These are phyloP conservation scores for Udeniomyces megalosporus DNA, from an alignment of 768 basidiomycete genomes.

Conservation along the genomic window DNA sequence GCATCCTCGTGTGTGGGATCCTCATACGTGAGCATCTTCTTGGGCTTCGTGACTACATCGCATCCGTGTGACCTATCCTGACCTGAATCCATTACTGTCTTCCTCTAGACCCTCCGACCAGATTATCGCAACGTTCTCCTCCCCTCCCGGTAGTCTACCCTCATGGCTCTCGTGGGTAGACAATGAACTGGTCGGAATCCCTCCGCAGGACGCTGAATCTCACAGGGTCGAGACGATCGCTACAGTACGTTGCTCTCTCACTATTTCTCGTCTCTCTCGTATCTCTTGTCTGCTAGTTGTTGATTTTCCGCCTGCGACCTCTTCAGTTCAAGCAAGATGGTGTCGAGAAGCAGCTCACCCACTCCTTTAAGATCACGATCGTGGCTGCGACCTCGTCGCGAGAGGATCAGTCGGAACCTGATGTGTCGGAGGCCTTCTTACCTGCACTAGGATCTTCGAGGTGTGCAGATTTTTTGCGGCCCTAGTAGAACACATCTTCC, in stretches of 20 bases:
- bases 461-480: too few relatives aligned
- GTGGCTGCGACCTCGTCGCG: background rate
- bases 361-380: background rate
- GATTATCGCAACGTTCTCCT: conserved; percentile 59
- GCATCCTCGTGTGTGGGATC: conserved; percentile 92
- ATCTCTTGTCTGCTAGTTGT: background rate
- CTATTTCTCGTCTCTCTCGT: background rate
- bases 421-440: too few relatives aligned
- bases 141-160: conserved; percentile 50
- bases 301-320: background rate
- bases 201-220: conserved; percentile 25
- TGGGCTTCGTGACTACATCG: too few relatives aligned
- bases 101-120: too few relatives aligned
- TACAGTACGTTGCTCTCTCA: conserved; percentile 12
- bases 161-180: conserved; percentile 75
- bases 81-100: too few relatives aligned
- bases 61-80: too few relatives aligned
- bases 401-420: background rate
- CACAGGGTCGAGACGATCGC: conserved; percentile 19
- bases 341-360: background rate
- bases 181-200: conserved; percentile 53
- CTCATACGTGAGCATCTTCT: conserved; percentile 72
- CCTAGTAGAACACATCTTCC: too few relatives aligned
- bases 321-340: background rate
- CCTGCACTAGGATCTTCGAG: too few relatives aligned